Percentiles rank a stretch among this genome's conserved stretches.
Evolutionary conservation across 2,329 filamentous ascomycete species (phyloP).

Genomic region (Trichoderma koningiopsis): DNA sequence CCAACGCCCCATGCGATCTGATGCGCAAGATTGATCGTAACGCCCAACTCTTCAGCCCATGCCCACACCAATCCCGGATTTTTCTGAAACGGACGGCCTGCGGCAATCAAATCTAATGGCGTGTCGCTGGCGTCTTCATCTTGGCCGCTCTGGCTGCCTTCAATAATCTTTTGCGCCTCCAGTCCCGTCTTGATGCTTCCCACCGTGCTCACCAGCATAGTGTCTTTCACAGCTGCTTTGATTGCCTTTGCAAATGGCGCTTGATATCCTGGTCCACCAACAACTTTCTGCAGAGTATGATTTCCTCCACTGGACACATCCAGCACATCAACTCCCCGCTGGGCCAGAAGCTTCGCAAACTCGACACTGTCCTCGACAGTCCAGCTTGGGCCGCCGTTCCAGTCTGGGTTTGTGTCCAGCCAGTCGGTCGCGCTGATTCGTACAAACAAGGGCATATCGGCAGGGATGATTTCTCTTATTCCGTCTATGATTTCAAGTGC

Average conservation of each 20-base stretch:
- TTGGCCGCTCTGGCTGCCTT: slow-evolving; percentile 29
- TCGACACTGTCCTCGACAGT: slow-evolving; percentile 63
- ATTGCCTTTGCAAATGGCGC: slow-evolving; percentile 69
- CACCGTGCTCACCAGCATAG: slow-evolving; percentile 48
- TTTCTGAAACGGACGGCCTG: slow-evolving; percentile 59
- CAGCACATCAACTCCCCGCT: slow-evolving; percentile 71
- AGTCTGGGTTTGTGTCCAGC: slow-evolving; percentile 63
- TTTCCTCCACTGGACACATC: slow-evolving; percentile 72
- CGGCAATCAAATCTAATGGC: slow-evolving; percentile 50
- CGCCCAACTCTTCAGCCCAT: slow-evolving; percentile 57
- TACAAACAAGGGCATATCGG: slow-evolving; percentile 70
- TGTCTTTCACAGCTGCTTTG: slow-evolving; percentile 70
- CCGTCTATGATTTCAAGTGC: slow-evolving; percentile 67
- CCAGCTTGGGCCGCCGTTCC: slow-evolving; percentile 60
- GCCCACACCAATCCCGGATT: slow-evolving; percentile 59
- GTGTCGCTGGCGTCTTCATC: not conserved
- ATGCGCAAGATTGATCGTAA: slow-evolving; percentile 50
- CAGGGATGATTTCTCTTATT: slow-evolving; percentile 63
- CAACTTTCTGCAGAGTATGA: slow-evolving; percentile 53
- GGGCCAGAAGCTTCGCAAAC: slow-evolving; percentile 65
- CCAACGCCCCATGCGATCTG: slow-evolving; percentile 61
- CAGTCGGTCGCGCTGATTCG: slow-evolving; percentile 75
- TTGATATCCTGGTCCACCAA: slow-evolving; percentile 68
- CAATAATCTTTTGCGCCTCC: slow-evolving; percentile 52
- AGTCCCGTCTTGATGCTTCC: slow-evolving; percentile 50